These are phyloP conservation scores for Hydnomerulius pinastri DNA, from an alignment of 768 basidiomycete species.

Conservation along the genomic window DNA sequence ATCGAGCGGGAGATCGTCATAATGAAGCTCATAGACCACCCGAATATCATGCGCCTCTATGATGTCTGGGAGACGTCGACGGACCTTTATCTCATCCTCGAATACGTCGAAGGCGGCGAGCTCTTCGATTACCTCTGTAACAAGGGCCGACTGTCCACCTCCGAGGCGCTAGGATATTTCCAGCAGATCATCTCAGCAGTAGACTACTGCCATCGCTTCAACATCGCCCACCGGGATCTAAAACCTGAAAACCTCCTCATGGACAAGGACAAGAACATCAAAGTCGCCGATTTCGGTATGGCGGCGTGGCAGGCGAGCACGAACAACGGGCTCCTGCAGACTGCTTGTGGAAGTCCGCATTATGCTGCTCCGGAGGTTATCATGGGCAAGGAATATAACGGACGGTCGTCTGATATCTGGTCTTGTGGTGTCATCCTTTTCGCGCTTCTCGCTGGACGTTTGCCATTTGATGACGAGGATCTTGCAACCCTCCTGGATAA, in stretches of 20 bases:
- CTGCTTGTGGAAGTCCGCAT: slow-evolving; percentile 92
- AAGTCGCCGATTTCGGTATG: slow-evolving; percentile 98
- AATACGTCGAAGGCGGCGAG: slow-evolving; percentile 94
- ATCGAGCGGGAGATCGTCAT: slow-evolving; percentile 95
- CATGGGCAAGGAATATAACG: slow-evolving; percentile 80
- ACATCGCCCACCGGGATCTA: slow-evolving; percentile 91
- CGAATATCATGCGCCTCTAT: slow-evolving; percentile 91
- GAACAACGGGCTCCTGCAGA: slow-evolving; percentile 61
- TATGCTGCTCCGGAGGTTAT: slow-evolving; percentile 95
- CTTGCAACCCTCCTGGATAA: slow-evolving; percentile 74
- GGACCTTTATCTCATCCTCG: slow-evolving; percentile 88
- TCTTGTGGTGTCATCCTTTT: slow-evolving; percentile 94
- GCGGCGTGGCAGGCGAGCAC: slow-evolving; percentile 82
- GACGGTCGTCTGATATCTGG: slow-evolving; percentile 92
- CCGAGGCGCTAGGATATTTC: slow-evolving; percentile 84
- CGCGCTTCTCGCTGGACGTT: slow-evolving; percentile 79
- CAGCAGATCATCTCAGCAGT: slow-evolving; percentile 92
- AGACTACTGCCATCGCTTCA: slow-evolving; percentile 92
- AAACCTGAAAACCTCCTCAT: slow-evolving; percentile 94
- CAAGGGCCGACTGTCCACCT: slow-evolving; percentile 65
- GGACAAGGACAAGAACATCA: slow-evolving; percentile 82
- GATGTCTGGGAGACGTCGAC: slow-evolving; percentile 96
- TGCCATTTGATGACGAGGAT: slow-evolving; percentile 96
- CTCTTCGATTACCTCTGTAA: slow-evolving; percentile 90
- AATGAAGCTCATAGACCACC: slow-evolving; percentile 97